Evolutionary conservation across 1,284 basidiomycete species (phyloP), one percentile per base, ranked within the genome.

Genomic region (Cryptococcus maquisensis): DNA sequence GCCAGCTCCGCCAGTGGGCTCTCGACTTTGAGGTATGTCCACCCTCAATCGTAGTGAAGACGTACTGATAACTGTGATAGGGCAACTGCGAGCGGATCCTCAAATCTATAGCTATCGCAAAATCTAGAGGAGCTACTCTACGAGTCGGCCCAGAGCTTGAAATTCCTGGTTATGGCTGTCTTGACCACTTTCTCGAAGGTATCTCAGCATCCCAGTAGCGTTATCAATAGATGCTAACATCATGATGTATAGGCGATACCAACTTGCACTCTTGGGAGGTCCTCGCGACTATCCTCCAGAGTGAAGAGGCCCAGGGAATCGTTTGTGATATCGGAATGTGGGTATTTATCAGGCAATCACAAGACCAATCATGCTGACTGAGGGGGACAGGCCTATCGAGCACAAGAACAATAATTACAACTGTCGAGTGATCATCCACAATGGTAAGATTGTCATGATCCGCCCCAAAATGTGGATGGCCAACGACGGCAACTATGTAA

Each of bases 401-500:
- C 96, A 98, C 81, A 96, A 97, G 80, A 96, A 95, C 66, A 91
- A 92, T 49, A 92, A 89, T 58, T 98, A 98, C 79, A 98, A 98
- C 72, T 97, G 93, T 73, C 86, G 96, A 18, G 81, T 98, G 36
- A 86, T 98, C 67, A 83, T 95, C 39, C 81, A 92, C 69, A 81
- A 95, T 74, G 81, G 84, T 46, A 83, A 90, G 76, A 92, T 98
- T 61, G 75, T 97, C 1, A 82, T 96, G 63, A 97, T 98, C 64
- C 84, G 96, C 12, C 96, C 95, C 0, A 98, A 98, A 78, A 94
- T 98, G 92, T 98, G 95, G 95, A 81, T 98, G 56, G 95, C 95
- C 3, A 98, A 98, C 69, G 93, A 98, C 66, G 95, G 95, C 10
- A 98, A 98, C 73, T 98, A 98, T 73, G 75, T 77, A 57, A 61